Percentiles rank a stretch among this genome's conserved stretches.
Conservation (phyloP, 2,329 filamentous ascomycete species). For the Ustilaginoidea virens region DNA sequence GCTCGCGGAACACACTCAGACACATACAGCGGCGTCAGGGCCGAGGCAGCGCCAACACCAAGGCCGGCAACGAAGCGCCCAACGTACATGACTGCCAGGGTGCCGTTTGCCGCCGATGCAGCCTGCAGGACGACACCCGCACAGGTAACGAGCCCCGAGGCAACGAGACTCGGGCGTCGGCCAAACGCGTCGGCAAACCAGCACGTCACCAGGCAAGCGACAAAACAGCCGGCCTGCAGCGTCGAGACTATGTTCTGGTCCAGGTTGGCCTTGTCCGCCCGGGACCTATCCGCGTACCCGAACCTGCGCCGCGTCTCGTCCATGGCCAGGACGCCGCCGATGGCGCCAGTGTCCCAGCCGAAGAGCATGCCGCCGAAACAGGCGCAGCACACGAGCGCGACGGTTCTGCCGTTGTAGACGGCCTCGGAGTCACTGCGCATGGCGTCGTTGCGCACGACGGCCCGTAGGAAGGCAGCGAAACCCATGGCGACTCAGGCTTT, state of each 20-base stretch:
- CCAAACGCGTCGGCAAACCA: constrained; percentile 40
- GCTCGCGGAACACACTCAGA: constrained; percentile 34
- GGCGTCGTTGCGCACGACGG: constrained; percentile 52
- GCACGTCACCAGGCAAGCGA: constrained; percentile 41
- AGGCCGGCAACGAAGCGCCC: constrained; percentile 40
- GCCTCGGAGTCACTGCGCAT: constrained; percentile 52
- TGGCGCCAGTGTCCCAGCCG: constrained; percentile 44
- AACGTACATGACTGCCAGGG: constrained; percentile 47
- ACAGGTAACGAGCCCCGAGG: constrained; percentile 39
- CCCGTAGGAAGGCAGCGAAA: constrained; percentile 30
- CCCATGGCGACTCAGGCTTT: constrained; percentile 19
- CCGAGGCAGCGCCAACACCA: constrained; percentile 34
- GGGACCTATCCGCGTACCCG: constrained; percentile 15
- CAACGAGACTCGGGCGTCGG: constrained; percentile 37
- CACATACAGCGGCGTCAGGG: constrained; percentile 27
- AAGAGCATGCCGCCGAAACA: constrained; percentile 50
- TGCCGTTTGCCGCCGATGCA: constrained; percentile 34
- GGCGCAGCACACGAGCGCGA: constrained; percentile 44
- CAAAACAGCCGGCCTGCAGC: constrained; percentile 53
- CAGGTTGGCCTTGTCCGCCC: constrained; percentile 30
- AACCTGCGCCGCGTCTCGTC: constrained; percentile 34
- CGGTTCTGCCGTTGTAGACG: constrained; percentile 56
- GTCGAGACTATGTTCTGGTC: constrained; percentile 56
- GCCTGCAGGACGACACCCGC: constrained; percentile 51
- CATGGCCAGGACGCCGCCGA: constrained; percentile 51